A percentile compares a stretch with the other conserved stretches of the same genome.
Evolutionary conservation across 2,329 filamentous ascomycete species (phyloP).

Genomic region (Cordyceps cicadae): DNA sequence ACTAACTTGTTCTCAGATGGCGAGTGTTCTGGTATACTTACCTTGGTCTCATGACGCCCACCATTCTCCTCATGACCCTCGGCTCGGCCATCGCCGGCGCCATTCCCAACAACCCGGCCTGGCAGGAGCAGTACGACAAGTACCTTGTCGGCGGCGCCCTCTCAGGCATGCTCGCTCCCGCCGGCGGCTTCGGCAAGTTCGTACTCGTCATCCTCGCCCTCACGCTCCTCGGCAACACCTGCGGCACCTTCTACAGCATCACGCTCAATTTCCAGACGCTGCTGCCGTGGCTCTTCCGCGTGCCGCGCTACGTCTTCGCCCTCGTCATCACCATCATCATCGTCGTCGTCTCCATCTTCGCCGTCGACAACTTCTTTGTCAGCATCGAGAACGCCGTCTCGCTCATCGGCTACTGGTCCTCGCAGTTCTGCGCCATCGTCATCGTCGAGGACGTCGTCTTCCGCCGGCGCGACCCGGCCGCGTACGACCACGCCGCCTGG

Average conservation of each 20-base stretch:
- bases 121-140: conserved; percentile 44
- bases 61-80: conserved; percentile 51
- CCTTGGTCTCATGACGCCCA: conserved; percentile 45
- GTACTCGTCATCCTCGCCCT: conserved; percentile 50
- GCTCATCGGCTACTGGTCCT: conserved; percentile 52
- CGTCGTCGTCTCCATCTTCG: conserved; percentile 49
- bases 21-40: conserved; percentile 49
- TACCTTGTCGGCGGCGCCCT: conserved; percentile 51
- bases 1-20: conserved; percentile 19
- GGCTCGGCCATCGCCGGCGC: conserved; percentile 58
- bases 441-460: conserved; percentile 41
- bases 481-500: conserved; percentile 41
- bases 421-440: conserved; percentile 44
- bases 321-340: conserved; percentile 50
- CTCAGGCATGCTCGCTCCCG: conserved; percentile 48
- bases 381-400: conserved; percentile 50
- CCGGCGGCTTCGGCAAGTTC: conserved; percentile 54
- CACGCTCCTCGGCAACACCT: conserved; percentile 50
- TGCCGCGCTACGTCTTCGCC: conserved; percentile 51
- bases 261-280: conserved; percentile 58
- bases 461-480: conserved; percentile 33
- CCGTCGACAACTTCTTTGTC: conserved; percentile 47
- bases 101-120: conserved; percentile 42
- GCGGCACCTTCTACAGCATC: conserved; percentile 53
- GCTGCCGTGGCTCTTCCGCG: conserved; percentile 43